Percentiles rank a stretch among this genome's conserved stretches.
phyloP scores from a whole-genome alignment of 495 filamentous ascomycete genomes.

The Neurospora pannonica region DNA sequence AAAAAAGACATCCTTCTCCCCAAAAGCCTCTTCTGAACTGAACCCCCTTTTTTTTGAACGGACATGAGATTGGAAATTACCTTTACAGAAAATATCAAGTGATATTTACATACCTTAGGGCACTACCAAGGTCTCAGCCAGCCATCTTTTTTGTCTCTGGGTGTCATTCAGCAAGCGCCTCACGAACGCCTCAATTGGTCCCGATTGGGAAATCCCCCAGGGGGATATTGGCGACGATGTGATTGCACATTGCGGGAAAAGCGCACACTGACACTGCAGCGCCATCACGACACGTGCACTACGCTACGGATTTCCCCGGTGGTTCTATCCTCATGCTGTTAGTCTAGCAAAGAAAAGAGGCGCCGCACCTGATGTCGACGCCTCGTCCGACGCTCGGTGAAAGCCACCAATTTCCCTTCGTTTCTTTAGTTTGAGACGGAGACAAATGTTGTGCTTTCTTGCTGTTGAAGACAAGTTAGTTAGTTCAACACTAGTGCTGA shows the following conservation, averaged over 20 bases:
- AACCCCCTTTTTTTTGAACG: not conserved
- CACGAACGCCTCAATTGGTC: not conserved
- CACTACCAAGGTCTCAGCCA: not conserved
- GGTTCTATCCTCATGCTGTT: too few species aligned
- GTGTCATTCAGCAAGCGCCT: not conserved
- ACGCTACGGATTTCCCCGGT: not conserved
- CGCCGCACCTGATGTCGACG: not conserved
- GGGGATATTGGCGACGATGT: not conserved
- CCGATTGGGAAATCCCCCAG: not conserved
- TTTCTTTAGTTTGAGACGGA: not conserved
- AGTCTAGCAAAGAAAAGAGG: not conserved
- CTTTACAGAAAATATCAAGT: not conserved
- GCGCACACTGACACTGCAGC: not conserved
- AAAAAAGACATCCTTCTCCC: not conserved
- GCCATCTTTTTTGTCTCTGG: not conserved
- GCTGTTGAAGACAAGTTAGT: not conserved
- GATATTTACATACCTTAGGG: not conserved
- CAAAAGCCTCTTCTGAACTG: not conserved
- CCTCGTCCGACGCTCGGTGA: not conserved
- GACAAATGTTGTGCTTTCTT: not conserved
- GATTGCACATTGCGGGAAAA: not conserved
- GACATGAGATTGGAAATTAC: not conserved
- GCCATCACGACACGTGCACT: not conserved
- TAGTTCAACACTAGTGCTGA: not conserved
- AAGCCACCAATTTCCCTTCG: not conserved